Percentiles rank a stretch among this genome's conserved stretches.
Conservation (phyloP, 345 rosid species). For the Gossypium sturtianum region DNA sequence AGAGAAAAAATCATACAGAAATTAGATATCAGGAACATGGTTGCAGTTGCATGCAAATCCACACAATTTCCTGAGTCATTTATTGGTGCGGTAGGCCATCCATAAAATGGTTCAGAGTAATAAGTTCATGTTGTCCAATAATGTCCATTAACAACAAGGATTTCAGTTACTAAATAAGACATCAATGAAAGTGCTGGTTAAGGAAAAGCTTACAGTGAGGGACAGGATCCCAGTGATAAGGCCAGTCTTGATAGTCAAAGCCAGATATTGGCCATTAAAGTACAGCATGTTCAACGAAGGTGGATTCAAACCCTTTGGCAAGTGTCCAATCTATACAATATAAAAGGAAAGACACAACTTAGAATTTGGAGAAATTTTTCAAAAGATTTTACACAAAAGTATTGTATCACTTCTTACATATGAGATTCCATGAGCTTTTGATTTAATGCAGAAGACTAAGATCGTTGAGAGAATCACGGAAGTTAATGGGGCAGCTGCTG, state of each 20-base stretch:
- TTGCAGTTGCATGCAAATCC: not conserved
- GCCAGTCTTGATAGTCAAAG: conserved; percentile 80
- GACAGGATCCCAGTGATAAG: conserved; percentile 79
- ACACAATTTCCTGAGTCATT: not conserved
- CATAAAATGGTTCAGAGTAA: not conserved
- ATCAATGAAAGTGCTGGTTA: not conserved
- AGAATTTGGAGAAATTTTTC: not conserved
- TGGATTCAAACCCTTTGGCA: conserved; percentile 94
- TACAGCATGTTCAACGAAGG: conserved; percentile 77
- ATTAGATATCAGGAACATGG: not conserved
- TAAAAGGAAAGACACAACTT: not conserved
- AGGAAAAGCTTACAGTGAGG: conserved; percentile 59
- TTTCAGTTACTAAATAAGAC: not conserved
- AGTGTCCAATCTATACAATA: conserved; percentile 64
- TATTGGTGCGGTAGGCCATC: not conserved
- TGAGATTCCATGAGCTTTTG: conserved; percentile 61
- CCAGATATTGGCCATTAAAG: conserved; percentile 53
- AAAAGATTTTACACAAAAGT: not conserved
- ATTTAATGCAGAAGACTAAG: conserved; percentile 42
- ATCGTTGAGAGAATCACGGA: conserved; percentile 74
- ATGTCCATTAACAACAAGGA: not conserved
- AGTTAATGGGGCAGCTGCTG: conserved; percentile 86
- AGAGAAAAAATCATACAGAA: not conserved
- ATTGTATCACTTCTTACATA: conserved; percentile 40
- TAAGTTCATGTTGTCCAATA: not conserved